phyloP scores from a whole-genome alignment of 306 rosid genomes.

The Cicer arietinum region DNA sequence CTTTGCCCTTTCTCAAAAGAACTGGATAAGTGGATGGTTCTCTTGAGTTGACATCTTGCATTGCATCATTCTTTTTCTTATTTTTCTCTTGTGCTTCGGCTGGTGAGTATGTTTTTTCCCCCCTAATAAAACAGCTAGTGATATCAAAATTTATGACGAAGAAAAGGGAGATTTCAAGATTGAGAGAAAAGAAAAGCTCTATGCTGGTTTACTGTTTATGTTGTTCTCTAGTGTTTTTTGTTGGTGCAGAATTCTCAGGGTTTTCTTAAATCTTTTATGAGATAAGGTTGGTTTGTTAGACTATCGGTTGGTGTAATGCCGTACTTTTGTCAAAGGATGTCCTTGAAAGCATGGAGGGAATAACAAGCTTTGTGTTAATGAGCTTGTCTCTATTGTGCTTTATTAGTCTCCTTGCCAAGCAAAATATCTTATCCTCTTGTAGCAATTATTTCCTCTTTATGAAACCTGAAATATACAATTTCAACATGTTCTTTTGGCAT shows the following conservation, averaged over 20 bases:
- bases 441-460: conserved; percentile 5
- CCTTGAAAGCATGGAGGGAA: conserved; percentile 12
- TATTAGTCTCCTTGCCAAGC: conserved; percentile 10
- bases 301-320: no score
- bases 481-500: conserved; percentile 41
- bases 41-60: neutral
- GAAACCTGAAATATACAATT: conserved; percentile 2
- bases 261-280: no score
- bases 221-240: neutral
- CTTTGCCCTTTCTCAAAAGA: neutral
- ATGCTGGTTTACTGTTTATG: conserved; percentile 13
- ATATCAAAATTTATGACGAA: neutral
- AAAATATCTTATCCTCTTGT: conserved; percentile 29
- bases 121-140: neutral
- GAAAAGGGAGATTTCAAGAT: conserved; percentile 24
- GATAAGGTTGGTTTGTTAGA: no score
- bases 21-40: conserved; percentile 11
- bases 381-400: conserved; percentile 29
- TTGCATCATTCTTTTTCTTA: conserved; percentile 6
- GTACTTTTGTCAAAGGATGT: no score
- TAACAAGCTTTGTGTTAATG: conserved; percentile 11
- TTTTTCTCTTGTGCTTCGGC: conserved; percentile 15
- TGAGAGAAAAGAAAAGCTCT: conserved; percentile 4
- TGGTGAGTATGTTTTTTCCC: neutral
- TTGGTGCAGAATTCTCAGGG: conserved; percentile 1